Base-by-base conservation (phyloP, 768 basidiomycete genomes). In the Fomitopsis pulvina region DNA sequence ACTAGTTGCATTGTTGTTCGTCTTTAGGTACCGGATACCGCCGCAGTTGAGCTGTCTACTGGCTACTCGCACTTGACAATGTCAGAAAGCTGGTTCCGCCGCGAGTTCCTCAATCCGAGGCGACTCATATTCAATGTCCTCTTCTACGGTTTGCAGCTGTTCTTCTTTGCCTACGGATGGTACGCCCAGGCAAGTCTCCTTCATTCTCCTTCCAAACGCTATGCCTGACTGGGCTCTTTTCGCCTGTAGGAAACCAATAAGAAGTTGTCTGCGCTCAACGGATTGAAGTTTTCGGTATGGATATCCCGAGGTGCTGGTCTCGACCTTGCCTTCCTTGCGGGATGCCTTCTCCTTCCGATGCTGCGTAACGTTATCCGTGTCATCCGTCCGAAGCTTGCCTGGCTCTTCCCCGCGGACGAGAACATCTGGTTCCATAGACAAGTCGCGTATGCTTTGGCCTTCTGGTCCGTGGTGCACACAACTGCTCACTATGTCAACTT, bases 371-470 rank as follows among this genome's bases (percentile, higher is more conserved):
- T 91, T 62, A 81, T 95, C 64, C 86, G 88, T 52, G 67, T 90
- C 55, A 68, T 94, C 55, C 85, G 93, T 29, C 93, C 92, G 18
- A 79, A 73, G 57, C 61, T 95, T 41, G 68, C 80, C n/a, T 86
- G 87, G 80, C 69, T 88, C 49, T 83, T 95, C 73, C 92, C 92
- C 14, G 85, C 87, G 51, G 93, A 97, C 65, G 92, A 95, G 72
- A 91, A 90, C 58, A 86, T 95, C 61, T 94, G 92, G 93, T 92
- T 88, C 76, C 92, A 96, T 67, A 75, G 91, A 50, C 92, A 94
- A 63, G 88, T 95, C 39, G 93, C 93, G 16, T 97, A 96, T 66
- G 88, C 87, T 6, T 83, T 94, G 80, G 85, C 90, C 2, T 93
- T 95, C 71, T 94, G 87, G 85, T 71, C 87, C 8, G 85, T 91